These are phyloP conservation scores for Tolypocladium amazonense DNA, from an alignment of 2,329 filamentous ascomycete species.

Conservation along the genomic window DNA sequence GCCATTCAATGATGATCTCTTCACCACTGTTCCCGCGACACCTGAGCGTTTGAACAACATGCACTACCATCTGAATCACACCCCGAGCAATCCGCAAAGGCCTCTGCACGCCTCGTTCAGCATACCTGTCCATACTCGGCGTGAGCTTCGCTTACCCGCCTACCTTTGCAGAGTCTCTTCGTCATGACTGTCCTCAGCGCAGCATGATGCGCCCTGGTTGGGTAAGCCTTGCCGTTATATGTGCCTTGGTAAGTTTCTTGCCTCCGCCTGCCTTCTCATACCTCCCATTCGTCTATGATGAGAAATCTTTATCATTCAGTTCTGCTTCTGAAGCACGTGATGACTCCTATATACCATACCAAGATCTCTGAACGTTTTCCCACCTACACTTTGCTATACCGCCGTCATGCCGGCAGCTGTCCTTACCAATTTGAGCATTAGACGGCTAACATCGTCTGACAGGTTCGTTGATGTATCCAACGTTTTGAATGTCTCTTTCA, in stretches of 20 bases:
- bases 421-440: not conserved
- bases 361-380: slow-evolving; percentile 41
- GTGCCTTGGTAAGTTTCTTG: not conserved
- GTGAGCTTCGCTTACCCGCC: not conserved
- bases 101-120: not conserved
- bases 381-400: not conserved
- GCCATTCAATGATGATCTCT: slow-evolving; percentile 38
- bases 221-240: not conserved
- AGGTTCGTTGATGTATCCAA: not conserved
- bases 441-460: not conserved
- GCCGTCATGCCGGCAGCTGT: not conserved
- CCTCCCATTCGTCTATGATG: slow-evolving; percentile 39
- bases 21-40: slow-evolving; percentile 51
- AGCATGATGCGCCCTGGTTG: not conserved
- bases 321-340: slow-evolving; percentile 66
- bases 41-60: slow-evolving; percentile 58
- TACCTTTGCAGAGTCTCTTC: not conserved
- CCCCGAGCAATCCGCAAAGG: not conserved
- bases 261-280: not conserved
- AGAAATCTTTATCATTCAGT: slow-evolving; percentile 53
- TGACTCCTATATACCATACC: slow-evolving; percentile 56
- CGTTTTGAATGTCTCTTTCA: not conserved
- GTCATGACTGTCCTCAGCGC: not conserved
- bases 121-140: not conserved
- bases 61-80: slow-evolving; percentile 61